phyloP scores from a whole-genome alignment of 768 basidiomycete species.

The Cystofilobasidium capitatum region DNA sequence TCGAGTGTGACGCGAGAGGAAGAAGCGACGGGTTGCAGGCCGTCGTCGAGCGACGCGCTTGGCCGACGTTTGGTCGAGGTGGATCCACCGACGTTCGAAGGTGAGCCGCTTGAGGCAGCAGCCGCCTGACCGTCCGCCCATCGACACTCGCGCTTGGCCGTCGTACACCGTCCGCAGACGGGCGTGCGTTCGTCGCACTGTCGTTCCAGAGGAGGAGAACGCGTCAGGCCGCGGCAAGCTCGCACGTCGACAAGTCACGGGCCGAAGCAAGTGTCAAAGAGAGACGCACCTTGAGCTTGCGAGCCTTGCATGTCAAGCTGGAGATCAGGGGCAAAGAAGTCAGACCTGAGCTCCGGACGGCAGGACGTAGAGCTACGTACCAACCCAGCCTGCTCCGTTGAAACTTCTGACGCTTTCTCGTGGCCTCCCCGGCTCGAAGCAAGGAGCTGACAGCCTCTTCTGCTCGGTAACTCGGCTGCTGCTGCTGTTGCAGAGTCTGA shows the following conservation, averaged over 20 bases:
- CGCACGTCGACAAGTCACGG: too few species aligned
- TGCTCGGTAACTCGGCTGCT: not conserved
- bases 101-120: not conserved
- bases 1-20: not conserved
- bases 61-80: not conserved
- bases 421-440: not conserved
- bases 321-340: too few species aligned
- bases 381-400: not conserved
- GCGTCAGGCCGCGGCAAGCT: too few species aligned
- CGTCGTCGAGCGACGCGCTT: not conserved
- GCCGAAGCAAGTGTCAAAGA: not conserved
- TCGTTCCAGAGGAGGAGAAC: too few species aligned
- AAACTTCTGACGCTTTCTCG: not conserved
- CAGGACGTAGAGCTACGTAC: not conserved
- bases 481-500: not conserved
- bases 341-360: not conserved
- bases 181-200: conserved; percentile 28
- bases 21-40: not conserved
- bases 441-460: conserved; percentile 3
- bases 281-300: not conserved
- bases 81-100: not conserved
- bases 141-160: conserved; percentile 5
- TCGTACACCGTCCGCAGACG: conserved; percentile 21
- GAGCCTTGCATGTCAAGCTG: not conserved
- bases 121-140: conserved; percentile 5